A percentile compares a stretch with the other conserved stretches of the same genome.
phyloP scores from a whole-genome alignment of 441 rosid genomes.

The Croton laevigatus region DNA sequence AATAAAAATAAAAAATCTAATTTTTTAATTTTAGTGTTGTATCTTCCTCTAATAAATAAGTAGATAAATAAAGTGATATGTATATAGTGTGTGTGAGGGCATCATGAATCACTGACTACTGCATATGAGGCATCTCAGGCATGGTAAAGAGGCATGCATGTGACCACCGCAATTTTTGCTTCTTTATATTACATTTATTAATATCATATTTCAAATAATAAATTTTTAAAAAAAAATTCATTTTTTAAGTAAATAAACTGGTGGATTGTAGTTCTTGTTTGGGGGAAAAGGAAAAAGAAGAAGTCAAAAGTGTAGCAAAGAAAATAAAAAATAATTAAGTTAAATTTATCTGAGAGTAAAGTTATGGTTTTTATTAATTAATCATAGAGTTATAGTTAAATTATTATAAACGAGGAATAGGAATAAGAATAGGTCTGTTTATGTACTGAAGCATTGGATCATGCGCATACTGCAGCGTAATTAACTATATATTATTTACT shows the following conservation, averaged over 20 bases:
- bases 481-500: not conserved
- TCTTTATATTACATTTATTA: not conserved
- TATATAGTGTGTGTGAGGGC: constrained; percentile 23
- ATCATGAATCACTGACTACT: constrained; percentile 24
- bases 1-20: too few relatives aligned
- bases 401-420: not conserved
- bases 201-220: not conserved
- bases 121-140: constrained; percentile 27
- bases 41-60: too few relatives aligned
- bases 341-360: constrained; percentile 1
- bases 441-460: constrained; percentile 41
- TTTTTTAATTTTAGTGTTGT: too few relatives aligned
- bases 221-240: too few relatives aligned
- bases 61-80: too few relatives aligned
- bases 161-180: constrained; percentile 49
- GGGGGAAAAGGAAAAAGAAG: too few relatives aligned
- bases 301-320: too few relatives aligned
- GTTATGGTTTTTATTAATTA: not conserved
- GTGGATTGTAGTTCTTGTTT: too few relatives aligned
- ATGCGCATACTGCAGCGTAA: constrained; percentile 8
- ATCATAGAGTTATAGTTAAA: not conserved
- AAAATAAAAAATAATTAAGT: constrained; percentile 14
- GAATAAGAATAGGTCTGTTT: not conserved
- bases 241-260: too few relatives aligned
- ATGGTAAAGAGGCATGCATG: constrained; percentile 38